Conservation (phyloP, 441 rosid species). For the Euphorbia celastroides region DNA sequence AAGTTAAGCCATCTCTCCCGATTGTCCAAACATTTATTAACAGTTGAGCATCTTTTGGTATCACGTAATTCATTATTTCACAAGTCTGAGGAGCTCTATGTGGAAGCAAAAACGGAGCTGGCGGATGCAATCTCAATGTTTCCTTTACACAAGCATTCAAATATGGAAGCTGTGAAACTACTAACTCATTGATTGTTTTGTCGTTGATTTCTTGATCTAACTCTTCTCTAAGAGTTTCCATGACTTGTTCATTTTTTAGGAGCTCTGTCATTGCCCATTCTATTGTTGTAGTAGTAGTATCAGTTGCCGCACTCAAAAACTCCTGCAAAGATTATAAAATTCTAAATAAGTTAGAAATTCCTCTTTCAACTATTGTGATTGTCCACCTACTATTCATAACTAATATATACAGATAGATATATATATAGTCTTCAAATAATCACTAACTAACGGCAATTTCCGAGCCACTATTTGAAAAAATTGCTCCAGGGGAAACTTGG, state of each 20-base stretch:
- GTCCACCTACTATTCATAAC: too few species aligned
- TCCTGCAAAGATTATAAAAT: too few species aligned
- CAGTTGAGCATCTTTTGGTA: conserved; percentile 36
- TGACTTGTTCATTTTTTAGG: conserved; percentile 31
- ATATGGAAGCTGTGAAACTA: conserved; percentile 31
- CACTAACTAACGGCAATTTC: too few species aligned
- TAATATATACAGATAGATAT: too few species aligned
- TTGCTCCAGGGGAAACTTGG: too few species aligned
- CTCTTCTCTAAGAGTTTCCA: conserved; percentile 39
- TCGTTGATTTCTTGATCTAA: conserved; percentile 25
- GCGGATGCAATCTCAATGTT: conserved; percentile 39
- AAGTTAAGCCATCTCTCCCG: conserved; percentile 36
- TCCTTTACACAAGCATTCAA: conserved; percentile 41
- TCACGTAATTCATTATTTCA: conserved; percentile 30
- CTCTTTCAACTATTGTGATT: too few species aligned
- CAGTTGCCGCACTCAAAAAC: conserved; percentile 57
- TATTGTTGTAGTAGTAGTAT: conserved; percentile 39
- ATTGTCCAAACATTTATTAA: conserved; percentile 42
- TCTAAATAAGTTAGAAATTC: too few species aligned
- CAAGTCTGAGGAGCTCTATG: conserved; percentile 33
- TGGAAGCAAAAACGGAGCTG: conserved; percentile 43
- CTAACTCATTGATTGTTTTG: conserved; percentile 25
- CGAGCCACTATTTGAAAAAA: too few species aligned
- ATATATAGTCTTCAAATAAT: too few species aligned
- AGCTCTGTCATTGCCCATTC: conserved; percentile 65